phyloP scores from a whole-genome alignment of 2,329 filamentous ascomycete species.

The Fusarium sacchari region DNA sequence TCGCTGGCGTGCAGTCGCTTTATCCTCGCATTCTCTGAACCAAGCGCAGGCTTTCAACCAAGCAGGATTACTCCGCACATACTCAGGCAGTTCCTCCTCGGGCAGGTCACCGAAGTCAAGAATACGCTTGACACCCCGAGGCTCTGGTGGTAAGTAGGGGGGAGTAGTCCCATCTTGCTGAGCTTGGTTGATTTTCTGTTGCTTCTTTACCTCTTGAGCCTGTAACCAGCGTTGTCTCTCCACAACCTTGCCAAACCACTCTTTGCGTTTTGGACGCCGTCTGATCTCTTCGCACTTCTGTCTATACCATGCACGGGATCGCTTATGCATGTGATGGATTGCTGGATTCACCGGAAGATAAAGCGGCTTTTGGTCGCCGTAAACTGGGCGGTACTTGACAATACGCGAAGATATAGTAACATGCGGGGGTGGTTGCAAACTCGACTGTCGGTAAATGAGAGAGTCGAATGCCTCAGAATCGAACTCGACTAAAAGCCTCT shows the following conservation, averaged over 20 bases:
- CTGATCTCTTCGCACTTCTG: slow-evolving; percentile 62
- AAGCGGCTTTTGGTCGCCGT: slow-evolving; percentile 45
- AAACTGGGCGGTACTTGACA: slow-evolving; percentile 1
- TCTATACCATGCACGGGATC: slow-evolving; percentile 57
- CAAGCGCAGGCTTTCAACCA: slow-evolving; percentile 57
- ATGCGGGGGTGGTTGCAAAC: slow-evolving; percentile 38
- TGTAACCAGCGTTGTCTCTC: slow-evolving; percentile 51
- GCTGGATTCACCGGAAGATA: slow-evolving; percentile 63
- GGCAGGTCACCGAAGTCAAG: slow-evolving; percentile 53
- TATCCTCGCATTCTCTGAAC: slow-evolving; percentile 47
- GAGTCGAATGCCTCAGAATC: slow-evolving; percentile 49
- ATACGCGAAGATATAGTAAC: slow-evolving; percentile 20
- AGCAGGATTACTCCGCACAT: slow-evolving; percentile 55
- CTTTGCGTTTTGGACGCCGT: slow-evolving; percentile 60
- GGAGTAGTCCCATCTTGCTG: slow-evolving; percentile 12
- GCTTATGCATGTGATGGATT: slow-evolving; percentile 57
- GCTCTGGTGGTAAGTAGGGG: slow-evolving; percentile 43
- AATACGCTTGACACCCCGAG: slow-evolving; percentile 42
- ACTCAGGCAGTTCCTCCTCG: slow-evolving; percentile 55
- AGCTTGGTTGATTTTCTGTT: slow-evolving; percentile 22
- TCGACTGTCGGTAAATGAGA: slow-evolving; percentile 52
- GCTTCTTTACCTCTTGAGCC: slow-evolving; percentile 30
- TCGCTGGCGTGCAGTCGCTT: slow-evolving; percentile 9
- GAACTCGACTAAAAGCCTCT: slow-evolving; percentile 23
- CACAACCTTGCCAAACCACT: slow-evolving; percentile 59